These are phyloP conservation scores for Penicillium sclerotiorum DNA, from an alignment of 2,329 filamentous ascomycete genomes.

Conservation along the genomic window DNA sequence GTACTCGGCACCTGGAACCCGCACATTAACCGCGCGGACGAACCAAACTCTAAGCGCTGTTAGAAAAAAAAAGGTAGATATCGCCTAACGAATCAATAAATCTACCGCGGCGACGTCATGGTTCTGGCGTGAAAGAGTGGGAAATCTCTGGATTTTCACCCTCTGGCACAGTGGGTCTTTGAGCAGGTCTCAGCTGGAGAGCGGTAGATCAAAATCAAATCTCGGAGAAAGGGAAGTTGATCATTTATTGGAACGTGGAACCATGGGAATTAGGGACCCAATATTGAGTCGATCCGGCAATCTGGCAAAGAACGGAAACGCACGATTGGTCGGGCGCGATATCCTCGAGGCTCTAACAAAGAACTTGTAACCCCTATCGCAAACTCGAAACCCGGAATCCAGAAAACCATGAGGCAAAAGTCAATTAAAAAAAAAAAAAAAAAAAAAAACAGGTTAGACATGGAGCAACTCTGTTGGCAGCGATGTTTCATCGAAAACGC, in stretches of 20 bases:
- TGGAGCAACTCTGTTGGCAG: no score
- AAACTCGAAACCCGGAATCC: background rate
- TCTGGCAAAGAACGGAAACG: no score
- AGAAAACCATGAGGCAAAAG: background rate
- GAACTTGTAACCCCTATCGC: no score
- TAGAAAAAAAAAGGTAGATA: slow-evolving; percentile 9
- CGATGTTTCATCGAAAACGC: no score
- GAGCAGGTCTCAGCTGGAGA: slow-evolving; percentile 15
- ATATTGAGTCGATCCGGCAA: slow-evolving; percentile 20
- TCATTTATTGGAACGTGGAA: slow-evolving; percentile 7
- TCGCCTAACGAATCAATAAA: no score
- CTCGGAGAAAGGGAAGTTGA: slow-evolving; percentile 3
- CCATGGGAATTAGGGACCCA: slow-evolving; percentile 15
- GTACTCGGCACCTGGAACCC: slow-evolving; percentile 1
- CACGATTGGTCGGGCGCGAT: no score
- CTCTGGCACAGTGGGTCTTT: no score
- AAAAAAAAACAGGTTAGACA: no score
- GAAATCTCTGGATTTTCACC: slow-evolving; percentile 16
- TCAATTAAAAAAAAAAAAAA: no score
- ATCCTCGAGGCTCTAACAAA: no score
- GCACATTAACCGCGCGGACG: slow-evolving; percentile 12
- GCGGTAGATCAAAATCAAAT: slow-evolving; percentile 9
- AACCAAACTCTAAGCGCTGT: slow-evolving; percentile 19
- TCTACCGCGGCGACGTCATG: background rate
- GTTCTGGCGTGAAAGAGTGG: background rate